Evolutionary conservation across 2,329 filamentous ascomycete species (phyloP).

Genomic region (Fusarium buxicola): DNA sequence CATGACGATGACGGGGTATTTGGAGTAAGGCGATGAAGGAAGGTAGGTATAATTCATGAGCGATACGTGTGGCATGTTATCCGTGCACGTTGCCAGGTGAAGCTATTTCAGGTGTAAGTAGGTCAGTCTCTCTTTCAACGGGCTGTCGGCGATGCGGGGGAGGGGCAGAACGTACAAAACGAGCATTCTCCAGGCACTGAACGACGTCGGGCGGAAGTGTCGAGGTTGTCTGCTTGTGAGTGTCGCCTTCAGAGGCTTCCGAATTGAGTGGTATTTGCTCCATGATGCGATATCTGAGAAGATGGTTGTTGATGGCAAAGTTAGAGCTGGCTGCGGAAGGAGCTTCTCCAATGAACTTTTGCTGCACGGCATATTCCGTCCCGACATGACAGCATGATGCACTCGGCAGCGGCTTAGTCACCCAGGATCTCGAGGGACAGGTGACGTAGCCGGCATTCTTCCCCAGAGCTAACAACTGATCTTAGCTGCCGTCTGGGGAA

Average conservation of each 20-base stretch:
- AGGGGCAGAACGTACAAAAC: slow-evolving; percentile 75
- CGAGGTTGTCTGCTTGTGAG: slow-evolving; percentile 75
- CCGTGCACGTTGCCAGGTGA: slow-evolving; percentile 90
- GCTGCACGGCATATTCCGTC: slow-evolving; percentile 32
- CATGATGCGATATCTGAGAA: slow-evolving; percentile 51
- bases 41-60: slow-evolving; percentile 99
- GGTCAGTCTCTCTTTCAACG: slow-evolving; percentile 19
- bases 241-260: slow-evolving; percentile 79
- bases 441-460: slow-evolving; percentile 45
- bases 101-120: slow-evolving; percentile 68
- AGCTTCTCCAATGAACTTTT: slow-evolving; percentile 17
- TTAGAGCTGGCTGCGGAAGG: slow-evolving; percentile 21
- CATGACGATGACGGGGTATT: slow-evolving; percentile 90
- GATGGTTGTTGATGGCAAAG: slow-evolving; percentile 28
- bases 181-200: slow-evolving; percentile 91
- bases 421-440: not conserved
- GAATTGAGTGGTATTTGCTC: slow-evolving; percentile 78
- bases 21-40: slow-evolving; percentile 76
- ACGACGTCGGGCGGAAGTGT: slow-evolving; percentile 86
- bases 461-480: slow-evolving; percentile 25
- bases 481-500: slow-evolving; percentile 42
- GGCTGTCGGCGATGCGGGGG: slow-evolving; percentile 28
- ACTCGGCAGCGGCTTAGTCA: slow-evolving; percentile 29
- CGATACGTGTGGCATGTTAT: slow-evolving; percentile 88
- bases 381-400: slow-evolving; percentile 22